These are phyloP conservation scores for Liquidambar formosana DNA, from an alignment of 164 flowering plant species.

Conservation along the genomic window DNA sequence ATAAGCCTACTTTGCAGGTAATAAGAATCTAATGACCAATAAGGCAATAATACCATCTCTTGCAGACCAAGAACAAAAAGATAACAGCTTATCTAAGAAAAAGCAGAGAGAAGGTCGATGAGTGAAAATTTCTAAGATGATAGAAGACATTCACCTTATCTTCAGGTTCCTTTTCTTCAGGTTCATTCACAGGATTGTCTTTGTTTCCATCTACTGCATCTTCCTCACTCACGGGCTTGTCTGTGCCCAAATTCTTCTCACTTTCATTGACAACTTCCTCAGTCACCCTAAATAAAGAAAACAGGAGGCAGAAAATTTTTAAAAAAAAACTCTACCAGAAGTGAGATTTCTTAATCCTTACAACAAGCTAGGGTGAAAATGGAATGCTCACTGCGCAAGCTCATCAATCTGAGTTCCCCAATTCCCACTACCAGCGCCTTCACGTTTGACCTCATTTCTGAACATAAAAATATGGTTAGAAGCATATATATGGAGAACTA, in stretches of 20 bases:
- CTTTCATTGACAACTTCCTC: constrained; percentile 36
- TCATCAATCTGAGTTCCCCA: constrained; percentile 64
- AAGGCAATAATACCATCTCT: not conserved
- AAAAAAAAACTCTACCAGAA: too few relatives aligned
- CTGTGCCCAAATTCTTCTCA: constrained; percentile 44
- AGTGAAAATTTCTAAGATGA: not conserved
- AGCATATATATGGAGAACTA: not conserved
- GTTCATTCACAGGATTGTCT: constrained; percentile 38
- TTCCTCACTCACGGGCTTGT: constrained; percentile 50
- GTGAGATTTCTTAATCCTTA: too few relatives aligned
- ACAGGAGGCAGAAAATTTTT: not conserved
- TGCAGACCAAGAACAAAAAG: not conserved
- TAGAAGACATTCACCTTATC: constrained; percentile 47
- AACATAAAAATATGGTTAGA: not conserved
- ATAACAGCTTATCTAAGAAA: not conserved
- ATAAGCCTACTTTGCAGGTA: not conserved
- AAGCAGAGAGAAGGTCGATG: not conserved
- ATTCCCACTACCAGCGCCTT: constrained; percentile 67
- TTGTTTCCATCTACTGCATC: constrained; percentile 44
- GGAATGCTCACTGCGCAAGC: constrained; percentile 37
- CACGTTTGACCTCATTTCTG: constrained; percentile 62
- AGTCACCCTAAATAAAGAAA: constrained; percentile 34
- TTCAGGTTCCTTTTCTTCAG: constrained; percentile 70
- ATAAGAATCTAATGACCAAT: not conserved
- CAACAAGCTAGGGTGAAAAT: not conserved